phyloP scores from a whole-genome alignment of 2,329 filamentous ascomycete species.

The Diplodia seriata region DNA sequence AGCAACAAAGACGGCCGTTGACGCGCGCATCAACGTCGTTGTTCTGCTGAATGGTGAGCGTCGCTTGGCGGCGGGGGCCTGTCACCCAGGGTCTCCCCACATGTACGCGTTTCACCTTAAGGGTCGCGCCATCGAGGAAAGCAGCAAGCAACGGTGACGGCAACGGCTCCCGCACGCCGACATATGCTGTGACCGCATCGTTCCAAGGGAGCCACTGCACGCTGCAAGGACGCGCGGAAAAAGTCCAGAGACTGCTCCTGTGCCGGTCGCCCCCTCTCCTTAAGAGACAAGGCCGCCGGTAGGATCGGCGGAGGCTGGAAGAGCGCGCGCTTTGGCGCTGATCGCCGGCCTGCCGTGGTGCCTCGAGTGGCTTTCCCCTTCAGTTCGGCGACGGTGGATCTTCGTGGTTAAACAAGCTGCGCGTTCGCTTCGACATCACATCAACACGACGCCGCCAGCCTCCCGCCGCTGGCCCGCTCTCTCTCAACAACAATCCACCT shows the following conservation, averaged over 20 bases:
- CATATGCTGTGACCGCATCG: constrained; percentile 12
- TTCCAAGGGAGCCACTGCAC: neutral
- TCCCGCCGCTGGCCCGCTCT: constrained; percentile 1
- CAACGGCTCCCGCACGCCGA: constrained; percentile 1
- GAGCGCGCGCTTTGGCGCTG: constrained; percentile 28
- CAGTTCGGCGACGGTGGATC: constrained; percentile 27
- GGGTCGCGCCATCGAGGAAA: constrained; percentile 24
- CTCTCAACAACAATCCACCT: constrained; percentile 7
- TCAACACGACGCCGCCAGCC: constrained; percentile 27
- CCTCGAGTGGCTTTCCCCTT: constrained; percentile 29
- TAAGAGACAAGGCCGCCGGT: constrained; percentile 9
- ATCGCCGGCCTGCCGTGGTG: constrained; percentile 26
- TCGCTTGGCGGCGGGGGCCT: constrained; percentile 21
- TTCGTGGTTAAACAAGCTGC: constrained; percentile 30
- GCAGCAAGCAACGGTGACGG: constrained; percentile 16
- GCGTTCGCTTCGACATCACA: constrained; percentile 24
- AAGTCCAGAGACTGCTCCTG: constrained; percentile 13
- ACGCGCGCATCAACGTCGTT: neutral
- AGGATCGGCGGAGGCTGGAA: constrained; percentile 25
- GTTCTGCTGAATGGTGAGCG: neutral
- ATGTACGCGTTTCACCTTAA: constrained; percentile 22
- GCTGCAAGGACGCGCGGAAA: constrained; percentile 26
- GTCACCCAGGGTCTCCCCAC: constrained; percentile 26
- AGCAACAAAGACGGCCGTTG: neutral
- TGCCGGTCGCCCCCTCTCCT: constrained; percentile 20